Base-by-base conservation (phyloP, 192 early-diverging fungal genomes). In the Backusella sp. region DNA sequence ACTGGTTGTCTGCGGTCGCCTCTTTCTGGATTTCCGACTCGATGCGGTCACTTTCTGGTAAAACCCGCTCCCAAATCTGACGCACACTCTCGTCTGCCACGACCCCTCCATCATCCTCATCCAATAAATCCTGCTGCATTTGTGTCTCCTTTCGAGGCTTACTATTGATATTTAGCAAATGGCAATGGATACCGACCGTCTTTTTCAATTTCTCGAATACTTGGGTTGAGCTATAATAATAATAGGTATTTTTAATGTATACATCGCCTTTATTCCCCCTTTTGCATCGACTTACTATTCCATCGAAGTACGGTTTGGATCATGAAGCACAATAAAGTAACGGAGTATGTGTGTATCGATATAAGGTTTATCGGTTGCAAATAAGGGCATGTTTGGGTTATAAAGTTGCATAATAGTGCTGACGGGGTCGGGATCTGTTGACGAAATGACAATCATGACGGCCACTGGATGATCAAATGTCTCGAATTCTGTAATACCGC, bases 381-480 rank as follows among this genome's bases (percentile, higher is more conserved):
- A 74, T 6, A 89, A 79, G 21, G 90, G 85, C 1, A 79, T 82
- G 44, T 85, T 80, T 68, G 81, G 77, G 65, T 86, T 83, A 76
- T 87, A 87, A 21, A 96, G 76, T 42, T 83, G 79, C 65, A 83
- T 85, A 35, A 96, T 78, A 6, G 93, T 85, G 6, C 83, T 88
- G 11, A 97, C 84, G 0, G 96, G 95, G 78, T 97, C 94, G 0
- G 89, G 82, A 46, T 94, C 90, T 2, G 89, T 80, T 2, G 94
- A 92, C 0, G 86, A 86, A 41, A 88, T 80, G 36, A 83, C 87
- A 67, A 88, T 85, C 87, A 96, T 19, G 81, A 93, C 80, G 78
- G 94, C 96, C 5, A 98, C 92, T 1, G 98, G 98, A 82, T 98
- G 96, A 56, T 95, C 92, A 77, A 99, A 98, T 6, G 94, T 91